Evolutionary conservation across 2,329 filamentous ascomycete species (phyloP).

Genomic region (Acrodontium crateriforme): DNA sequence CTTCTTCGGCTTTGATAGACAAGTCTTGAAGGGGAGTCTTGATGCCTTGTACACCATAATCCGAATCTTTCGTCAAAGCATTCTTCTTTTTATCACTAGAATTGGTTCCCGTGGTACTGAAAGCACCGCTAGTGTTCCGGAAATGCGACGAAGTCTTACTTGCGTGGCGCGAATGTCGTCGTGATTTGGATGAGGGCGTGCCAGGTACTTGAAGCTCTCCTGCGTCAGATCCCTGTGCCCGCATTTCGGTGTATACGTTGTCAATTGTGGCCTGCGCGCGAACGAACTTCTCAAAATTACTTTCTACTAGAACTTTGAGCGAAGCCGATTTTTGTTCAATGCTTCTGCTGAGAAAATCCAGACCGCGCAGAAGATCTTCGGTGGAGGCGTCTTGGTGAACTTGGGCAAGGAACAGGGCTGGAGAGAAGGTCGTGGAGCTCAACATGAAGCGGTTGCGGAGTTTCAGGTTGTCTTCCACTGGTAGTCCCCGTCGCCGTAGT

Average conservation of each 20-base stretch:
- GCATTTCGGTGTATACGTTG: conserved; percentile 97
- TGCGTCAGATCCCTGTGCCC: conserved; percentile 48
- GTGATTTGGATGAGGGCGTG: conserved; percentile 4
- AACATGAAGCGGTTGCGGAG: conserved; percentile 82
- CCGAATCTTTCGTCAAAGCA: conserved; percentile 80
- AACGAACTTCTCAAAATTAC: conserved; percentile 96
- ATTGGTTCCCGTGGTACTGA: conserved; percentile 20
- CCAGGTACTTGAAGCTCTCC: conserved; percentile 3
- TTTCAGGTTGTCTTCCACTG: conserved; percentile 61
- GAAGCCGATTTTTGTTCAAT: conserved; percentile 98
- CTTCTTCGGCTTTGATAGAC: conserved; percentile 85
- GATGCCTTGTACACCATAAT: conserved; percentile 79
- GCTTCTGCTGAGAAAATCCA: conserved; percentile 74
- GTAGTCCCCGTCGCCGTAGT: conserved; percentile 60
- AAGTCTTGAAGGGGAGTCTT: conserved; percentile 79
- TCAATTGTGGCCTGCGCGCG: conserved; percentile 95
- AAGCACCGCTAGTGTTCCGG: conserved; percentile 21
- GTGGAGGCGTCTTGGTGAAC: conserved; percentile 80
- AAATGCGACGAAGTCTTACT: conserved; percentile 44
- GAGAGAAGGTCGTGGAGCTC: conserved; percentile 90
- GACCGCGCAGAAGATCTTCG: conserved; percentile 61
- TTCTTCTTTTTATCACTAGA: conserved; percentile 61
- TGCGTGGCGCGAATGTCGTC: conserved; percentile 50
- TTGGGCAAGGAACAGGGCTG: conserved; percentile 79
- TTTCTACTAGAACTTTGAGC: conserved; percentile 89